A percentile compares a stretch with the other conserved stretches of the same genome.
These are phyloP conservation scores for Russula virescens DNA, from an alignment of 768 basidiomycete genomes.

Conservation along the genomic window DNA sequence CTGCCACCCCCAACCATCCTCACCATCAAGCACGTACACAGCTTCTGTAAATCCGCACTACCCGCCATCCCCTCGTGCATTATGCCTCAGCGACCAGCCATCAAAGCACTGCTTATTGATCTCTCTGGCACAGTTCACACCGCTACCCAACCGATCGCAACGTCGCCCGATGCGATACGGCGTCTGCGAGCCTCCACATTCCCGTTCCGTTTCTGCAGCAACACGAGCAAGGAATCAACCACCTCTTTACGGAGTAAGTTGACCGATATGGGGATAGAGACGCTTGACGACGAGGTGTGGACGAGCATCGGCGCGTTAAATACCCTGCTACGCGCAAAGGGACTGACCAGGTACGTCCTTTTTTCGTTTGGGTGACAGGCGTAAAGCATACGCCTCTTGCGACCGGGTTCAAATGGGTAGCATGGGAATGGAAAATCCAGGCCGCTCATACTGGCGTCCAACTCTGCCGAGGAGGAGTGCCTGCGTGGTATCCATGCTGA, in stretches of 20 bases:
- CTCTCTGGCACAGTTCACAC: slow-evolving; percentile 63
- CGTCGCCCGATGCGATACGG: slow-evolving; percentile 43
- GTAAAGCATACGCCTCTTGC: neutral
- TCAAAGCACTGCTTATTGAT: slow-evolving; percentile 55
- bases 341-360: slow-evolving; percentile 37
- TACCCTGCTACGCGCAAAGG: slow-evolving; percentile 37
- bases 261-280: slow-evolving; percentile 44
- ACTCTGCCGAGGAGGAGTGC: slow-evolving; percentile 28
- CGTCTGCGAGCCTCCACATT: slow-evolving; percentile 30
- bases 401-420: neutral
- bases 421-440: slow-evolving; percentile 29
- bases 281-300: slow-evolving; percentile 44
- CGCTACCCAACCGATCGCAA: slow-evolving; percentile 42
- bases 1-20: too few species aligned
- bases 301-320: slow-evolving; percentile 59
- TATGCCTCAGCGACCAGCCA: slow-evolving; percentile 32
- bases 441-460: slow-evolving; percentile 33
- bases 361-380: too few species aligned
- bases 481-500: slow-evolving; percentile 17
- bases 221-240: slow-evolving; percentile 62
- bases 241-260: slow-evolving; percentile 40
- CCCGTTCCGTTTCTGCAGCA: slow-evolving; percentile 57
- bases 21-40: too few species aligned
- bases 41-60: too few species aligned
- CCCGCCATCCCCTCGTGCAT: too few species aligned